phyloP scores from a whole-genome alignment of 192 early-diverging fungal genomes.

The Thamnidium elegans region DNA sequence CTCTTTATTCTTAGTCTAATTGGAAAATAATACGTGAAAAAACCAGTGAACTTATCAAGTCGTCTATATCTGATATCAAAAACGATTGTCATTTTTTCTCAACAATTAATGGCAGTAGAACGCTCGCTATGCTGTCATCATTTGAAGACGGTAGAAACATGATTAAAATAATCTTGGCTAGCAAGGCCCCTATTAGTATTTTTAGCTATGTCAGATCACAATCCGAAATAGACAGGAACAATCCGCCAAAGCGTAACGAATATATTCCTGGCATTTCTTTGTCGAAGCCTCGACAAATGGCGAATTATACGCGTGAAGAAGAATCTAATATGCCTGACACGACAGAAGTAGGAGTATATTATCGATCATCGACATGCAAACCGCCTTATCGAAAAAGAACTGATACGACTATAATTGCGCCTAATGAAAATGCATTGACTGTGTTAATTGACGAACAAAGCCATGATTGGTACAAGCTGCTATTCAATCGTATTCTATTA shows the following conservation, averaged over 20 bases:
- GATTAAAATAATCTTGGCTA: background rate
- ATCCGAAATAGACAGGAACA: too few species aligned
- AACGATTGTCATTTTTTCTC: background rate
- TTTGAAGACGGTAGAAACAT: background rate
- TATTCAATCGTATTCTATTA: background rate
- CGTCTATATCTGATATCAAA: too few species aligned
- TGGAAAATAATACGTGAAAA: too few species aligned
- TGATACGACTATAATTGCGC: too few species aligned
- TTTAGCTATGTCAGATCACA: constrained; percentile 5
- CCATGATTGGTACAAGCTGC: background rate
- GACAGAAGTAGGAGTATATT: background rate
- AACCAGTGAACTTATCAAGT: background rate
- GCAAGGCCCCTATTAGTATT: background rate
- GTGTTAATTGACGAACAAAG: background rate
- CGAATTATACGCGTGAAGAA: too few species aligned
- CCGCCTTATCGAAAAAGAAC: too few species aligned
- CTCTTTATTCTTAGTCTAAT: too few species aligned
- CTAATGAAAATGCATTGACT: background rate
- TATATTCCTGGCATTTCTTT: too few species aligned
- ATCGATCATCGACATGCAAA: too few species aligned
- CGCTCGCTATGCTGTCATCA: constrained; percentile 3
- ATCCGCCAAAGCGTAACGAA: too few species aligned
- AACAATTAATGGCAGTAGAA: constrained; percentile 2
- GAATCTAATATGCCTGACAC: too few species aligned
- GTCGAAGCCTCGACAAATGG: too few species aligned